Base-by-base conservation (phyloP, 1,139 yeast genomes). In the Ogataea hybrid region DNA sequence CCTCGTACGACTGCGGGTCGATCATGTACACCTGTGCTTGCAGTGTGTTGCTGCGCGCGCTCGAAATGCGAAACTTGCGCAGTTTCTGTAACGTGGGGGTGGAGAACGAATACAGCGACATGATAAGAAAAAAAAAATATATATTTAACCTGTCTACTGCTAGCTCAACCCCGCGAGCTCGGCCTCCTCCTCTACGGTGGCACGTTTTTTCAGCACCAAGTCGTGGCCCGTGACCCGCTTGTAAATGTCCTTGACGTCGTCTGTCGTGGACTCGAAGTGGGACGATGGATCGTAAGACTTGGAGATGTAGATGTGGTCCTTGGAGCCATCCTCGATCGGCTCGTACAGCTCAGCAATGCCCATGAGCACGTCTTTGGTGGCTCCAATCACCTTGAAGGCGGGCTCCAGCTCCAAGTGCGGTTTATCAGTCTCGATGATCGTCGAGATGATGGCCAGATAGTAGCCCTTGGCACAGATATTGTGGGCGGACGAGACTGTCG, bases 211-310 rank as follows among this genome's bases (percentile, higher is more conserved):
- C 57, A 92, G 75, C 25, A 86, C 95, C 59, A 92, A 75, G 17
- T 95, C 96, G 65, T 87, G 86, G 41, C 97, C 97, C 38, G 86
- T 88, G 52, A 94, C 83, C 65, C 98, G 79, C 67, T 84, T 81
- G 68, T 94, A 88, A 49, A 92, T 77, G 63, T 92, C 96, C 68
- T 89, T 89, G 54, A 92, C 95, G 63, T 92, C 98, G 62, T 92
- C 97, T 35, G 98, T 92, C 59, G 96, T 86, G 34, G 94, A 72
- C 67, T 92, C 99, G 62, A 92, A 92, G 69, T 92, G 99, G 10
- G 97, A 88, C 9, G 95, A 75, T 1, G 98, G 85, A 63, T 92
- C 99, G 64, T 90, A 92, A 48, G 95, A 84, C 69, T 47, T 85
- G 39, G 97, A 88, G 46, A 92, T 74, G 67, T 68, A 94, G 42